Evolutionary conservation across 306 rosid genomes (phyloP).

Genomic region (Corylus americana): DNA sequence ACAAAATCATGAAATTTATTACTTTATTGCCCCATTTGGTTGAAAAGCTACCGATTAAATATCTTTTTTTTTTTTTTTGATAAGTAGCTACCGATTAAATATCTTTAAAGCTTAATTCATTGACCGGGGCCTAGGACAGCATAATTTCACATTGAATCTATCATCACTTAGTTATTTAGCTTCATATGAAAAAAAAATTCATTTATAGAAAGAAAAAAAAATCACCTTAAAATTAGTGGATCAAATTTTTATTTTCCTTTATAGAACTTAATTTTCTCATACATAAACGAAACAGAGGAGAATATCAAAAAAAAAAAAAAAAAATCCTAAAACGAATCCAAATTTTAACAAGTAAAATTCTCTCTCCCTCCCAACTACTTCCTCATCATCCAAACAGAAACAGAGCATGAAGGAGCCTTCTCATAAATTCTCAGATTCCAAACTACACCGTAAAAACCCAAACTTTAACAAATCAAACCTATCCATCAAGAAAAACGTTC

Average conservation of each 20-base stretch:
- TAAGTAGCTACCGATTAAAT: neutral
- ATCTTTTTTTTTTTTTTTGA: too few species aligned
- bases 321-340: neutral
- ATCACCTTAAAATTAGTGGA: neutral
- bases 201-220: neutral
- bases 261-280: neutral
- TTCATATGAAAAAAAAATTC: neutral
- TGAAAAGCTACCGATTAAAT: neutral
- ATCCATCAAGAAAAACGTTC: neutral
- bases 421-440: neutral
- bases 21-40: neutral
- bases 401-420: neutral
- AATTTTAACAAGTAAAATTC: neutral
- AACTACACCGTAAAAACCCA: neutral
- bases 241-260: neutral
- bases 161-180: neutral
- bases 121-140: neutral
- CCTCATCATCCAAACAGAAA: slow-evolving; percentile 21
- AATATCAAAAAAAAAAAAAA: neutral
- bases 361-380: neutral
- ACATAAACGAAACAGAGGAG: neutral
- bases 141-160: neutral
- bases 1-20: neutral
- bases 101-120: neutral
- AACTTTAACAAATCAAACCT: neutral